A percentile compares a stretch with the other conserved stretches of the same genome.
Evolutionary conservation across 768 basidiomycete genomes (phyloP).

Genomic region (Cyclocybe aegerita): DNA sequence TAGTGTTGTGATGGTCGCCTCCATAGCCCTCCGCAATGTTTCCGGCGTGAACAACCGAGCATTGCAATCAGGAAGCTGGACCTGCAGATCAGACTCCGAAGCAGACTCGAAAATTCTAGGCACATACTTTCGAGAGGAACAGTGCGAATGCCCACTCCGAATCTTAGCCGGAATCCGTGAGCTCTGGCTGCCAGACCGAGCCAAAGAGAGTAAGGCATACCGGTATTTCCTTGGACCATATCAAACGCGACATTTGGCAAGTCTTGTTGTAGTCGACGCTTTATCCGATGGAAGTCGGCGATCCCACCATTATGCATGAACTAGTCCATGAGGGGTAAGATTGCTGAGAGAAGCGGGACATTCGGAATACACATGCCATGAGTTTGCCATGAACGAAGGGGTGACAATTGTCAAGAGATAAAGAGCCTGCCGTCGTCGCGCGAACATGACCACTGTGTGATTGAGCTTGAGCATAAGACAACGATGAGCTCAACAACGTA

Average conservation of each 20-base stretch:
- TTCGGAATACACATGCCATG: constrained; percentile 59
- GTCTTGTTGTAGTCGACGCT: constrained; percentile 73
- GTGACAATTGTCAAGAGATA: constrained; percentile 94
- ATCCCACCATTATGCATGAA: constrained; percentile 99
- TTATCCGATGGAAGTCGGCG: constrained; percentile 77
- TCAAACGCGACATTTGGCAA: constrained; percentile 85
- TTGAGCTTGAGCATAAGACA: not conserved
- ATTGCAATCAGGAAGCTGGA: constrained; percentile 76
- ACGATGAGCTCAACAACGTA: constrained; percentile 31
- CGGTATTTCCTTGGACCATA: constrained; percentile 90
- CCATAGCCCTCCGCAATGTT: constrained; percentile 80
- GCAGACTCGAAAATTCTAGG: not conserved
- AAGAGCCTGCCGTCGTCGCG: constrained; percentile 87
- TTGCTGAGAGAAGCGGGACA: not conserved
- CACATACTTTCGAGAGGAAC: constrained; percentile 74
- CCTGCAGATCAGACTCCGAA: constrained; percentile 2
- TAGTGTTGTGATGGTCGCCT: constrained; percentile 78
- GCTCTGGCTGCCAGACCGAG: not conserved
- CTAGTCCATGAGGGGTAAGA: constrained; percentile 34
- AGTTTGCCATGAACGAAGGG: constrained; percentile 91
- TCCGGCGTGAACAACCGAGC: constrained; percentile 73
- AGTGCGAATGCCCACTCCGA: constrained; percentile 98
- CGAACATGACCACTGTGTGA: constrained; percentile 80
- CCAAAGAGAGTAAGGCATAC: constrained; percentile 33
- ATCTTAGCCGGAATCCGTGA: constrained; percentile 43